Evolutionary conservation across 169 alveolate species (phyloP), one percentile per base, ranked within the genome.

Genomic region (Ichthyophthirius multifiliis): DNA sequence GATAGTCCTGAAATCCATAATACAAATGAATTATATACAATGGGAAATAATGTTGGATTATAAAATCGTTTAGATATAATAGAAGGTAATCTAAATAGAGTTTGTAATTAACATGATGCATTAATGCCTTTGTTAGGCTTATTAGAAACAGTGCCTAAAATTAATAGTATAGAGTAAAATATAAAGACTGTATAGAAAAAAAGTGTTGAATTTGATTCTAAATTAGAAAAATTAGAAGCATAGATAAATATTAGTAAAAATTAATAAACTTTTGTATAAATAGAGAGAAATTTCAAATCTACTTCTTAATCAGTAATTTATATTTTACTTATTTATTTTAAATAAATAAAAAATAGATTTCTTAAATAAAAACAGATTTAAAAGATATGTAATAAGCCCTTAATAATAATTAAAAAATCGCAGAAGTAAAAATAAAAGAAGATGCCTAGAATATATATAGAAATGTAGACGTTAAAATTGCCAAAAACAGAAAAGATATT

Each of bases 61-160:
- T 23, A 55, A 55, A 55, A 55, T 7, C 23, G 71, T 27, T 18
- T 55, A 20, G 71, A 55, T 27, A 39, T 55, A 0, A 55, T 55
- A 3, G 71, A 55, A 23, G 31, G 71, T 7, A 34, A 55, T 23
- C 71, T 55, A 2, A 55, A 55, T 23, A 23, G 71, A 55, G 71
- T 55, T 55, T 55, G 71, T 39, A 55, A 55, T 27, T 55, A 55
- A 23, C 71, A 55, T n/a, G 71, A 55, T 55, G 71, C 71, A 10
- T 39, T 55, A 12, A 55, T 55, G 71, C 71, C 71, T n/a, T 55
- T 55, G 31, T 7, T 55, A 0, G 23, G 43, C 5, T 27, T 55
- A 10, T 39, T 55, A 10, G 71, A 55, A 55, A 55, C 71, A 20
- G 71, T 55, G 4, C 71, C 71, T 10, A 55, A 55, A 55, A 55